phyloP scores from a whole-genome alignment of 1,139 yeast genomes.

The Magnusiomyces fungicola region DNA sequence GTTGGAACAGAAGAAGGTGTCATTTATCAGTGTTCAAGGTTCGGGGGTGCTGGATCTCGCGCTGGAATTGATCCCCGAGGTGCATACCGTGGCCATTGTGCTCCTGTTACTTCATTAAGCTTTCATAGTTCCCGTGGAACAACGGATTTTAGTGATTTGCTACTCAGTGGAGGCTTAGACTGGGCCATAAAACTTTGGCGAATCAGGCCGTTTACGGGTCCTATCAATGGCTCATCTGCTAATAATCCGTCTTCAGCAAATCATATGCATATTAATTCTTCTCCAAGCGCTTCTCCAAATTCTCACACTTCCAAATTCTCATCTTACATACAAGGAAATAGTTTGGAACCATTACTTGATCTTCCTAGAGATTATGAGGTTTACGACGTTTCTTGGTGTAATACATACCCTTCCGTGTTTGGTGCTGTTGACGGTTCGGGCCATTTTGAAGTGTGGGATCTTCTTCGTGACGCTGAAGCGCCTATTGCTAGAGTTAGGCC shows the following conservation, averaged over 20 bases:
- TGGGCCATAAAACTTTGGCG: constrained; percentile 40
- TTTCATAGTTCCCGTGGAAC: constrained; percentile 26
- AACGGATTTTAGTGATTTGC: constrained; percentile 29
- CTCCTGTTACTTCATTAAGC: constrained; percentile 34
- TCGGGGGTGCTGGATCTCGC: constrained; percentile 32
- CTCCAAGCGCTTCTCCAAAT: background rate
- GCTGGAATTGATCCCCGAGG: constrained; percentile 31
- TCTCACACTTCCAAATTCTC: background rate
- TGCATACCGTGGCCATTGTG: constrained; percentile 31
- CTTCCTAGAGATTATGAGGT: constrained; percentile 36
- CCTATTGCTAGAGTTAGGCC: constrained; percentile 34
- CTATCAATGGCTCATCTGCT: constrained; percentile 3
- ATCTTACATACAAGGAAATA: constrained; percentile 1
- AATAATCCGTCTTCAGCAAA: background rate
- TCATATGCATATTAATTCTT: too few relatives aligned
- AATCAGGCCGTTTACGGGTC: constrained; percentile 16
- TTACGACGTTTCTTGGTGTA: constrained; percentile 40
- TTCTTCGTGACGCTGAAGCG: constrained; percentile 35
- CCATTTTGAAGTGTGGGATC: constrained; percentile 50
- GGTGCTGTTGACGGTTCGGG: constrained; percentile 44
- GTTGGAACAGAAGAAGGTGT: constrained; percentile 44
- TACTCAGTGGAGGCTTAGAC: constrained; percentile 36
- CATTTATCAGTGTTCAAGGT: constrained; percentile 38
- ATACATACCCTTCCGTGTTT: constrained; percentile 39
- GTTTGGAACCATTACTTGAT: constrained; percentile 15